Percentiles rank a stretch among this genome's conserved stretches.
Conservation (phyloP, 306 rosid species). For the Fragaria nilgerrensis region DNA sequence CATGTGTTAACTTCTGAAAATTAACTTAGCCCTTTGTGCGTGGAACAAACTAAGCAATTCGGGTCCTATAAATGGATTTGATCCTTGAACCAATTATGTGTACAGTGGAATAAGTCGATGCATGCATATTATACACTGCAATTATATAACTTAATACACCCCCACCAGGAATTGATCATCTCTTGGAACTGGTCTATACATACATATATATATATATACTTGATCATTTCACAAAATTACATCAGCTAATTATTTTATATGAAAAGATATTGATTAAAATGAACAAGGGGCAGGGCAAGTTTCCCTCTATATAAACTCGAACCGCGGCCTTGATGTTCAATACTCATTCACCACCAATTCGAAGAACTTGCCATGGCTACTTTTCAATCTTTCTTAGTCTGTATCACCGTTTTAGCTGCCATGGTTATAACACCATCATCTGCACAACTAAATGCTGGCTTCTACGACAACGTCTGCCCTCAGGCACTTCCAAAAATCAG, state of each 20-base stretch:
- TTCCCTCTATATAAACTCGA: not conserved
- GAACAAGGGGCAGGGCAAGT: not conserved
- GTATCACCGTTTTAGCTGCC: not conserved
- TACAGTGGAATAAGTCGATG: not conserved
- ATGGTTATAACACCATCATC: not conserved
- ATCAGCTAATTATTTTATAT: not conserved
- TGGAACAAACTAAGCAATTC: not conserved
- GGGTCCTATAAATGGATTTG: not conserved
- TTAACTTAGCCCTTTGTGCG: not conserved
- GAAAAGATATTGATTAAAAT: not conserved
- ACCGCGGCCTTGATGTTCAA: not conserved
- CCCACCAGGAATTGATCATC: not conserved
- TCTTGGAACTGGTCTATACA: not conserved
- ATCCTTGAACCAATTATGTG: not conserved
- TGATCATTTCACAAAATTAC: not conserved
- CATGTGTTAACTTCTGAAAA: not conserved
- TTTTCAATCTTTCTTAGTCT: not conserved
- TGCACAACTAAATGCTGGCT: constrained; percentile 25
- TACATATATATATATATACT: not conserved
- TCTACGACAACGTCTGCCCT: constrained; percentile 27
- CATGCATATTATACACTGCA: not conserved
- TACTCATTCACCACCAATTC: not conserved
- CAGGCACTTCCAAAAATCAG: constrained; percentile 19
- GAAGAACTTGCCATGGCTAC: not conserved
- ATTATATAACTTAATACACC: not conserved